Conservation (phyloP, 306 rosid species). For the Crotalaria pallida region DNA sequence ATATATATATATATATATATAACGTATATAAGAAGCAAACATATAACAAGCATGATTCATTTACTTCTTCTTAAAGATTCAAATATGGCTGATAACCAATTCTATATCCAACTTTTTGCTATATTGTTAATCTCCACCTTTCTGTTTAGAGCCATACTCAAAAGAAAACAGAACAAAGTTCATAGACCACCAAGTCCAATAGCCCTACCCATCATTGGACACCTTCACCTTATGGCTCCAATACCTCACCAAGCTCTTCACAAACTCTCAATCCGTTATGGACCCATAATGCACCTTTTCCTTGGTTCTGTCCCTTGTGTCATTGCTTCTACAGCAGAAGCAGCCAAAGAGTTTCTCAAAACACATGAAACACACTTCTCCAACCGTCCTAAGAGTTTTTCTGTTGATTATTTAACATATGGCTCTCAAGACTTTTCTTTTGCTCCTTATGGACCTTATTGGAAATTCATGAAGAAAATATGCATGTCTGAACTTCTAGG, state of each 20-base stretch:
- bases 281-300: conserved; percentile 49
- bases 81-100: conserved; percentile 33
- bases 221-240: conserved; percentile 44
- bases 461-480: conserved; percentile 73
- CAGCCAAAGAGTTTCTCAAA: conserved; percentile 54
- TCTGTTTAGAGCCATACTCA: conserved; percentile 27
- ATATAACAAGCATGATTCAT: not conserved
- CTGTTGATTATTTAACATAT: conserved; percentile 48
- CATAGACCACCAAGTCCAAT: conserved; percentile 47
- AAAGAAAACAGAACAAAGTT: conserved; percentile 14
- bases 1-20: no score
- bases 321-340: conserved; percentile 56
- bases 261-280: conserved; percentile 49
- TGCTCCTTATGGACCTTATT: conserved; percentile 63
- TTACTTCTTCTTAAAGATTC: not conserved
- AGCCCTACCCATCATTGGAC: conserved; percentile 60
- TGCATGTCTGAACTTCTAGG: conserved; percentile 68
- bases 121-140: conserved; percentile 27
- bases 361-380: conserved; percentile 50
- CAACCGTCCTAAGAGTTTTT: conserved; percentile 38
- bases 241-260: conserved; percentile 55
- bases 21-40: not conserved
- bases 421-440: conserved; percentile 50
- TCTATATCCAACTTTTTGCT: conserved; percentile 20
- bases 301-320: conserved; percentile 54